Conservation (phyloP, 345 rosid genomes). For the Zanthoxylum bungeanum region DNA sequence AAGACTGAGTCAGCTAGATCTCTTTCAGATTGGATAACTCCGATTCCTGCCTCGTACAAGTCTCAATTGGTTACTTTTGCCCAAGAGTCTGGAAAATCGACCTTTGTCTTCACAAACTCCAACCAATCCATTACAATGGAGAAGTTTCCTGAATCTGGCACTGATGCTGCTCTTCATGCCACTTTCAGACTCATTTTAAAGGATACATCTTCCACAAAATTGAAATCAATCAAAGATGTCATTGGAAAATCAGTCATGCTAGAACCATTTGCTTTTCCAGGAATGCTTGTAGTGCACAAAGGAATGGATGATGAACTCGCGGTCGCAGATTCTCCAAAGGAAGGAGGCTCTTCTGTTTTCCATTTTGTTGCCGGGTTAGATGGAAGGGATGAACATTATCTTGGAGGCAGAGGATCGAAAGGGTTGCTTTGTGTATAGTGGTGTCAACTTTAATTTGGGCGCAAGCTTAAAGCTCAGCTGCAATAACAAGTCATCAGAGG, state of each 20-base stretch:
- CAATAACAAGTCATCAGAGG: slow-evolving; percentile 23
- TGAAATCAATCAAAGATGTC: slow-evolving; percentile 18
- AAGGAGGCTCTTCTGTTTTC: slow-evolving; percentile 37
- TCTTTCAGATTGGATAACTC: slow-evolving; percentile 48
- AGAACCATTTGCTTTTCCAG: slow-evolving; percentile 79
- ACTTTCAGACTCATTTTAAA: slow-evolving; percentile 61
- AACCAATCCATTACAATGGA: slow-evolving; percentile 65
- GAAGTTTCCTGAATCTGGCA: slow-evolving; percentile 43
- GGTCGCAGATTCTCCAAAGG: slow-evolving; percentile 28
- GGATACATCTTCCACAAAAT: slow-evolving; percentile 15
- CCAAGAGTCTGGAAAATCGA: slow-evolving; percentile 40
- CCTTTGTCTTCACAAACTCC: slow-evolving; percentile 49
- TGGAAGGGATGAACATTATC: slow-evolving; percentile 56
- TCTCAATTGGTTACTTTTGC: slow-evolving; percentile 55
- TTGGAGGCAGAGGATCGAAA: slow-evolving; percentile 43
- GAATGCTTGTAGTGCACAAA: slow-evolving; percentile 50
- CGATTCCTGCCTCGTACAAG: slow-evolving; percentile 54
- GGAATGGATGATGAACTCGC: slow-evolving; percentile 34
- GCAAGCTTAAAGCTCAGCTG: slow-evolving; percentile 45
- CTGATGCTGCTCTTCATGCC: slow-evolving; percentile 50
- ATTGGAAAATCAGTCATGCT: slow-evolving; percentile 57
- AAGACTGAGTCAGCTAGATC: slow-evolving; percentile 33
- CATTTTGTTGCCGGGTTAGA: slow-evolving; percentile 61
- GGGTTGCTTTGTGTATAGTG: slow-evolving; percentile 65
- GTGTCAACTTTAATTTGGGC: slow-evolving; percentile 28